A percentile compares a stretch with the other conserved stretches of the same genome.
Evolutionary conservation across 306 rosid species (phyloP).

Genomic region (Citrullus colocynthis): DNA sequence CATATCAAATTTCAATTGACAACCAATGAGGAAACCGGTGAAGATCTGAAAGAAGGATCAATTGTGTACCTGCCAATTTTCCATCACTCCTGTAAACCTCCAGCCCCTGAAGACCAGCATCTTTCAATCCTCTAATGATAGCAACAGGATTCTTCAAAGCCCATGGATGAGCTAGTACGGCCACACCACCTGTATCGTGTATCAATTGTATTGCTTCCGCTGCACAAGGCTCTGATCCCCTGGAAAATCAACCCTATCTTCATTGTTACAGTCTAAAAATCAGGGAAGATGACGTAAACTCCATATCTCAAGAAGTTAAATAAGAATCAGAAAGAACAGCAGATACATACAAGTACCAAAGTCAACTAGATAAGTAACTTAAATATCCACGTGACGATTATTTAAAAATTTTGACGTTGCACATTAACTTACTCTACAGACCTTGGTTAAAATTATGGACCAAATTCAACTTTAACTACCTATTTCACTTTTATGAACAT

Average conservation of each 20-base stretch:
- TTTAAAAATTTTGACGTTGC: not conserved
- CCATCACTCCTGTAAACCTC: slow-evolving; percentile 93
- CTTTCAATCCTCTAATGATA: slow-evolving; percentile 57
- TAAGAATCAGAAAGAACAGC: not conserved
- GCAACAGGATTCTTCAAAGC: slow-evolving; percentile 66
- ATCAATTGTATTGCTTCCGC: slow-evolving; percentile 76
- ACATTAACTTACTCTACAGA: not conserved
- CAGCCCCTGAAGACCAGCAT: slow-evolving; percentile 95
- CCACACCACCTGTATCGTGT: slow-evolving; percentile 73
- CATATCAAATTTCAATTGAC: not conserved
- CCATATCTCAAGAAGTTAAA: not conserved
- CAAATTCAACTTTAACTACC: not conserved
- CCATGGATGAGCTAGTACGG: slow-evolving; percentile 99
- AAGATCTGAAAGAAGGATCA: not conserved
- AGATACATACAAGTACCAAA: not conserved
- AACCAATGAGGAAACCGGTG: not conserved
- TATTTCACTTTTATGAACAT: not conserved
- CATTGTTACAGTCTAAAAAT: not conserved
- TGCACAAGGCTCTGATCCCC: slow-evolving; percentile 83
- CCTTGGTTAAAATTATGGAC: not conserved
- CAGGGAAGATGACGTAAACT: not conserved
- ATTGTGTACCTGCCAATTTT: slow-evolving; percentile 55
- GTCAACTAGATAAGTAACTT: not conserved
- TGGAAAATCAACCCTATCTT: slow-evolving; percentile 13
- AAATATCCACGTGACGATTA: not conserved